Conservation (phyloP, 2,329 filamentous ascomycete species). For the Arachnopeziza araneosa region DNA sequence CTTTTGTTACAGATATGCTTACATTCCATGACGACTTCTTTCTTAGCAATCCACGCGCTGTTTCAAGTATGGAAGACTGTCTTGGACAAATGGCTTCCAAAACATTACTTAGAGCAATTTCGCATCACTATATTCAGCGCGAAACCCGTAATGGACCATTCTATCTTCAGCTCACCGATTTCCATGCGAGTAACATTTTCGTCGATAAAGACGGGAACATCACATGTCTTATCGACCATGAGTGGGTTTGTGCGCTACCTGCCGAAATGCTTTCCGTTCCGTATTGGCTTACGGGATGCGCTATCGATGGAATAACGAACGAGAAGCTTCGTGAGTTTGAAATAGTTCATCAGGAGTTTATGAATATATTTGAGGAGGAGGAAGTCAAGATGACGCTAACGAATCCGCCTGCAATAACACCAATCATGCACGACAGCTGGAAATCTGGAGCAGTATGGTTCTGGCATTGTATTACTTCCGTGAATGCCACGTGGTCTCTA, state of each 20-base stretch:
- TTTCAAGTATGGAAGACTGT: constrained; percentile 22
- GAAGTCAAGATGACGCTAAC: constrained; percentile 10
- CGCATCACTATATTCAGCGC: constrained; percentile 26
- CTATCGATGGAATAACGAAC: constrained; percentile 16
- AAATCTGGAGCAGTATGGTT: constrained; percentile 28
- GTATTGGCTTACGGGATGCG: constrained; percentile 30
- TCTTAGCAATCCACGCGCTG: constrained; percentile 23
- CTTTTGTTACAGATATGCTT: constrained; percentile 12
- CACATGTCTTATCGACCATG: constrained; percentile 31
- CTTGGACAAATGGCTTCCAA: constrained; percentile 25
- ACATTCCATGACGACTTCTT: constrained; percentile 26
- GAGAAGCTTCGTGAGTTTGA: constrained; percentile 19
- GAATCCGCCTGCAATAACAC: constrained; percentile 14
- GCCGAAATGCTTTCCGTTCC: constrained; percentile 26
- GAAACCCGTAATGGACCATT: constrained; percentile 27
- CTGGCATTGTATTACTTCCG: constrained; percentile 24
- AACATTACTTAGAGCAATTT: constrained; percentile 23
- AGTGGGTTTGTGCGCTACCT: constrained; percentile 33
- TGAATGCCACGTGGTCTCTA: constrained; percentile 23
- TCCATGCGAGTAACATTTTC: constrained; percentile 33
- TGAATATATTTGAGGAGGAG: constrained; percentile 22
- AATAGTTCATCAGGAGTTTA: constrained; percentile 18
- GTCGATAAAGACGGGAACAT: constrained; percentile 34
- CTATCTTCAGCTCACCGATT: constrained; percentile 30
- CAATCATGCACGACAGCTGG: constrained; percentile 24